These are phyloP conservation scores for Saxispiralis lemnorum DNA, from an alignment of 495 filamentous ascomycete species.

Conservation along the genomic window DNA sequence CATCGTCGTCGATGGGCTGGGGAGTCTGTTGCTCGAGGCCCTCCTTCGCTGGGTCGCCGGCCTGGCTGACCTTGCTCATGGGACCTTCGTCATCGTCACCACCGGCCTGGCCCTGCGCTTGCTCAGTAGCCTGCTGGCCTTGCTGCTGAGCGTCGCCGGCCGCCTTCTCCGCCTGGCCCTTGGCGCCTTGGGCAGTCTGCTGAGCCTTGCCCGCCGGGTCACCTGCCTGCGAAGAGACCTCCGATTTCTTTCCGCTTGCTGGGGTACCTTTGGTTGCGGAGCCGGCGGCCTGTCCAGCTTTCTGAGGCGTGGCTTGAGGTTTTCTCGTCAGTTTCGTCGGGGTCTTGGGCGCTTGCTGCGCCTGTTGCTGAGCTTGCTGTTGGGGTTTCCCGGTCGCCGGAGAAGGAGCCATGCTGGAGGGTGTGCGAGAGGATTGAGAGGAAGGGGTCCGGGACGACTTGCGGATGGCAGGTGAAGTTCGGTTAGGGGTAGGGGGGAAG, in stretches of 20 bases:
- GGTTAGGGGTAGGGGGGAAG: conserved; percentile 31
- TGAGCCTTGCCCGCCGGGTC: conserved; percentile 14
- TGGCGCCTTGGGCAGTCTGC: conserved; percentile 7
- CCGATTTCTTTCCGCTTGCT: no score
- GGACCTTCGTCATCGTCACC: conserved; percentile 16
- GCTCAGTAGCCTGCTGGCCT: conserved; percentile 16
- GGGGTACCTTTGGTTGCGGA: background rate
- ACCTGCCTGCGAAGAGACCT: conserved; percentile 15
- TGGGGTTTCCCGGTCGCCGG: conserved; percentile 27
- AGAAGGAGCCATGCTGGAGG: conserved; percentile 29
- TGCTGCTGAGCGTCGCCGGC: conserved; percentile 7
- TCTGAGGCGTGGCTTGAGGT: conserved; percentile 28
- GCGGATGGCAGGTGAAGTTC: conserved; percentile 22
- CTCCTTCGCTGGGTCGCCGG: conserved; percentile 18
- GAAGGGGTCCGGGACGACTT: no score
- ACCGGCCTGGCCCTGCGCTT: conserved; percentile 18
- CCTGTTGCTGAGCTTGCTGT: no score
- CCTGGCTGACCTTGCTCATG: conserved; percentile 22
- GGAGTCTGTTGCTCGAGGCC: conserved; percentile 22
- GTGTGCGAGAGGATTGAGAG: conserved; percentile 4
- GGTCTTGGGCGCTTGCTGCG: conserved; percentile 23
- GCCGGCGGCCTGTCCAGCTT: conserved; percentile 23
- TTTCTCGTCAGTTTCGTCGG: conserved; percentile 35
- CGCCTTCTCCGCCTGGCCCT: conserved; percentile 12
- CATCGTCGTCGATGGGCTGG: conserved; percentile 23